These are phyloP conservation scores for Bryoerythrophyllum caledonicum DNA, from an alignment of 225 moss, liverwort and hornwort genomes.

Conservation along the genomic window DNA sequence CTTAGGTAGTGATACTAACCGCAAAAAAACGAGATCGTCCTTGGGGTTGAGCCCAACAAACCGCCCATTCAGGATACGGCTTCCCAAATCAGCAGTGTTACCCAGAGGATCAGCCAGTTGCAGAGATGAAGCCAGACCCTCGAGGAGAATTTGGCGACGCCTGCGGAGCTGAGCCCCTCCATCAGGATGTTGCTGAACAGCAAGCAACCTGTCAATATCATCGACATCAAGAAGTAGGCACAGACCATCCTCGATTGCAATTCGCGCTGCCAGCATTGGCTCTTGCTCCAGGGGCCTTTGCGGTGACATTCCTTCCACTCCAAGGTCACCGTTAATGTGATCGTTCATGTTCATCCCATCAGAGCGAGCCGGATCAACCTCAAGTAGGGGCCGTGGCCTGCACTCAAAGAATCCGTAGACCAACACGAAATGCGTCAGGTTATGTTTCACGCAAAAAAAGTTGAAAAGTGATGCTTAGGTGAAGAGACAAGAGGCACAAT, in stretches of 20 bases:
- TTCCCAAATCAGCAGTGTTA: constrained; percentile 54
- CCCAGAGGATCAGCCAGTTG: constrained; percentile 67
- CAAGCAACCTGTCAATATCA: constrained; percentile 85
- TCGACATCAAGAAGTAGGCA: constrained; percentile 96
- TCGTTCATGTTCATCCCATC: constrained; percentile 50
- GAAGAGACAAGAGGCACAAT: too few relatives aligned
- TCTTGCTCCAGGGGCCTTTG: constrained; percentile 93
- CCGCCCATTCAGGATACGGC: constrained; percentile 51
- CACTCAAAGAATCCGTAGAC: background rate
- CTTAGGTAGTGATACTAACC: constrained; percentile 83
- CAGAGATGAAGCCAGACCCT: constrained; percentile 79
- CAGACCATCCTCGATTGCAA: constrained; percentile 95
- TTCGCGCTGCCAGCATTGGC: constrained; percentile 94
- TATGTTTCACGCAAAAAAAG: background rate
- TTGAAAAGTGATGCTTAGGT: background rate
- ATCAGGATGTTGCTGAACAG: constrained; percentile 72
- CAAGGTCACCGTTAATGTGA: constrained; percentile 56
- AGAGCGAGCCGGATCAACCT: constrained; percentile 63
- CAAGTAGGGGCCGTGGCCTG: constrained; percentile 96
- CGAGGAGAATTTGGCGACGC: constrained; percentile 76
- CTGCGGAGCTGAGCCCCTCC: constrained; percentile 76
- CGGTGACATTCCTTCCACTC: constrained; percentile 57
- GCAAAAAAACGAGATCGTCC: constrained; percentile 82
- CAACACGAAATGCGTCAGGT: background rate
- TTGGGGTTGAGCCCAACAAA: constrained; percentile 57